Evolutionary conservation across 306 rosid species (phyloP).

Genomic region (Quercus variabilis): DNA sequence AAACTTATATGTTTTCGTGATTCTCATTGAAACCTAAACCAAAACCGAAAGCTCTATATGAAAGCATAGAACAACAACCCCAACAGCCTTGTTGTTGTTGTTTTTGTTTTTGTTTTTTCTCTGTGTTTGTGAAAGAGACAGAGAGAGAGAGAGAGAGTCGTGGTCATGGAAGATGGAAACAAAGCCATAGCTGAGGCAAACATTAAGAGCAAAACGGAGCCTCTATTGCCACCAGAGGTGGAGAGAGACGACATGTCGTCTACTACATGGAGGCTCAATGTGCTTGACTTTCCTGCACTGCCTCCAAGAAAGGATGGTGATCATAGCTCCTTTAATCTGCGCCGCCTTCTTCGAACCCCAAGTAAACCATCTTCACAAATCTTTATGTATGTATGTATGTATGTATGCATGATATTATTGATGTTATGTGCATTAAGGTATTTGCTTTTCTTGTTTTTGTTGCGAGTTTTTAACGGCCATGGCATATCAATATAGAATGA

Average conservation of each 20-base stretch:
- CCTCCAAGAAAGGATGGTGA: neutral
- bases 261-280: constrained; percentile 35
- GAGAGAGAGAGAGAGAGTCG: too few species aligned
- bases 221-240: constrained; percentile 13
- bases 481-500: too few species aligned
- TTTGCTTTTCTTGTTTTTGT: neutral
- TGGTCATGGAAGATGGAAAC: neutral
- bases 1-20: too few species aligned
- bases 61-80: too few species aligned
- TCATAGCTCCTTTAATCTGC: neutral
- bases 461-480: too few species aligned
- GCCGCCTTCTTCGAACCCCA: constrained; percentile 20
- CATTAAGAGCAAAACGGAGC: constrained; percentile 1
- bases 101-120: neutral
- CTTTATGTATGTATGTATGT: too few species aligned
- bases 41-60: too few species aligned
- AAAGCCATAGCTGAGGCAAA: neutral
- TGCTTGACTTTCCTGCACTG: constrained; percentile 20
- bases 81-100: too few species aligned
- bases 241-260: neutral
- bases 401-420: neutral
- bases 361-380: constrained; percentile 8
- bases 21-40: too few species aligned
- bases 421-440: neutral
- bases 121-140: neutral